Conservation (phyloP, 306 rosid genomes). For the Prinsepia uniflora region DNA sequence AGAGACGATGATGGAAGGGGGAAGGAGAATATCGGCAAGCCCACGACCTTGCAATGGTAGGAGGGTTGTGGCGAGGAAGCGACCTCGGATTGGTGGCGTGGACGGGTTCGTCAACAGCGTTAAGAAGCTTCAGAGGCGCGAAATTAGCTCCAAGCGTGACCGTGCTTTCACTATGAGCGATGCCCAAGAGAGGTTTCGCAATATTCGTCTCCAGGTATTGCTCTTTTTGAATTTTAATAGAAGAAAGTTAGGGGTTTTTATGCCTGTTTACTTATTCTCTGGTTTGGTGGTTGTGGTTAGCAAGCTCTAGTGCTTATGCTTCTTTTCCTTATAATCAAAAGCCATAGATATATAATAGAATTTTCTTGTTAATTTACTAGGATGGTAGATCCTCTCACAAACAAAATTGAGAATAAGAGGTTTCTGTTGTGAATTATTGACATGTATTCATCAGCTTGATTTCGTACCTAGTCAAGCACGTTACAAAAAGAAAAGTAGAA, state of each 20-base stretch:
- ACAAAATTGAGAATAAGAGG: background rate
- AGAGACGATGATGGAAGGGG: constrained; percentile 51
- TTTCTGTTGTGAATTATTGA: background rate
- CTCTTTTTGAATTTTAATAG: background rate
- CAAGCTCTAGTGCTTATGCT: background rate
- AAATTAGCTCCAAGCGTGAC: constrained; percentile 68
- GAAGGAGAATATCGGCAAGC: constrained; percentile 62
- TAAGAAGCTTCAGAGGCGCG: constrained; percentile 77
- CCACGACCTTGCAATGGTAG: constrained; percentile 60
- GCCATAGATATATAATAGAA: background rate
- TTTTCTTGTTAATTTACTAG: background rate
- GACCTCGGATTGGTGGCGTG: constrained; percentile 36
- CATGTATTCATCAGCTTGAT: no score
- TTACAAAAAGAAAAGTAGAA: no score
- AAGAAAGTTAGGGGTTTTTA: background rate
- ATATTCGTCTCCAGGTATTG: constrained; percentile 62
- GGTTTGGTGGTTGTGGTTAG: background rate
- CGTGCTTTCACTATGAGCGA: constrained; percentile 68
- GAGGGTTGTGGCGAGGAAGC: constrained; percentile 67
- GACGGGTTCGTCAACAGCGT: constrained; percentile 50
- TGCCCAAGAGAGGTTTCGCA: constrained; percentile 73
- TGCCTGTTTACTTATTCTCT: background rate
- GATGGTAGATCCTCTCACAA: background rate
- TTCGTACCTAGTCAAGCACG: background rate
- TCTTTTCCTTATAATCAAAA: background rate